Evolutionary conservation across 2,329 filamentous ascomycete genomes (phyloP).

Genomic region (Sodiomyces alkalinus): DNA sequence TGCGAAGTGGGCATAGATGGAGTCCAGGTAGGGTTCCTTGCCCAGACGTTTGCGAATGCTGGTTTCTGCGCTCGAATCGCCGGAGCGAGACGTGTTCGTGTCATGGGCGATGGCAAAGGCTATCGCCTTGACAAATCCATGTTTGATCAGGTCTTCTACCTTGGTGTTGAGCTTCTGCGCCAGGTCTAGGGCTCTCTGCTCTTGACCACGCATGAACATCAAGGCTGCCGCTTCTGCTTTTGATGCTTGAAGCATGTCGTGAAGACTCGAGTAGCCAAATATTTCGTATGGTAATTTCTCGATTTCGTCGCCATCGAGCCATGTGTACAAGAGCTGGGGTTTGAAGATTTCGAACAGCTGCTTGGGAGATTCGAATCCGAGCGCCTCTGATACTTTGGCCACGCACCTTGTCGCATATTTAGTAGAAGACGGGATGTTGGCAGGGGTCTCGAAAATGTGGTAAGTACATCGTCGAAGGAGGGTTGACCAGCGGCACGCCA

Average conservation of each 20-base stretch:
- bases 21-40: slow-evolving; percentile 43
- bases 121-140: slow-evolving; percentile 61
- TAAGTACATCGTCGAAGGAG: slow-evolving; percentile 78
- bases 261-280: slow-evolving; percentile 60
- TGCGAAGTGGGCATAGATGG: slow-evolving; percentile 56
- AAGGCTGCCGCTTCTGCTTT: slow-evolving; percentile 68
- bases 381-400: slow-evolving; percentile 43
- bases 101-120: slow-evolving; percentile 77
- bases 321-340: slow-evolving; percentile 80
- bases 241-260: slow-evolving; percentile 53
- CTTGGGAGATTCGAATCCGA: slow-evolving; percentile 50
- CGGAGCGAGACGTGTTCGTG: slow-evolving; percentile 38
- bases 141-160: slow-evolving; percentile 41
- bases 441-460: slow-evolving; percentile 84
- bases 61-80: slow-evolving; percentile 41
- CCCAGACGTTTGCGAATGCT: slow-evolving; percentile 57
- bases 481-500: slow-evolving; percentile 76
- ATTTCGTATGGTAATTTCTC: slow-evolving; percentile 68
- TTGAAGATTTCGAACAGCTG: slow-evolving; percentile 73
- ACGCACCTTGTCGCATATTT: slow-evolving; percentile 63
- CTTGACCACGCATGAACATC: slow-evolving; percentile 66
- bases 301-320: slow-evolving; percentile 56
- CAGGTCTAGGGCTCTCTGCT: slow-evolving; percentile 45
- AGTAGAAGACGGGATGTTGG: slow-evolving; percentile 48
- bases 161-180: slow-evolving; percentile 38